phyloP scores from a whole-genome alignment of 2,329 filamentous ascomycete genomes.

The Cordyceps fumosorosea region DNA sequence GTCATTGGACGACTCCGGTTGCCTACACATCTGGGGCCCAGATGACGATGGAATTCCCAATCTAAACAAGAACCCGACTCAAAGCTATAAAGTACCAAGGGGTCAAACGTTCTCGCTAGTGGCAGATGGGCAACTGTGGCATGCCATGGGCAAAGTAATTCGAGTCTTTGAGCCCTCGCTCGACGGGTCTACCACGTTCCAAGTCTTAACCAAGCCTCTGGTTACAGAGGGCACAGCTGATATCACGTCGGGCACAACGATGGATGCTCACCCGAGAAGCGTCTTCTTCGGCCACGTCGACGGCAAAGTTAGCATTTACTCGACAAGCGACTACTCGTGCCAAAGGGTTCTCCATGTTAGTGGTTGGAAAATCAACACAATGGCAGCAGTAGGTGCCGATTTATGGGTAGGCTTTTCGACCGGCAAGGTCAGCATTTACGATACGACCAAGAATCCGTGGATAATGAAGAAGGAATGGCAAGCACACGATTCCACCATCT shows the following conservation, averaged over 20 bases:
- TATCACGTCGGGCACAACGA: slow-evolving; percentile 73
- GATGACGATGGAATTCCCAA: slow-evolving; percentile 66
- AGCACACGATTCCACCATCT: slow-evolving; percentile 77
- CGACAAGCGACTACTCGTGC: slow-evolving; percentile 67
- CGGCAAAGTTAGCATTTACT: slow-evolving; percentile 93
- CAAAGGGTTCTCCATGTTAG: slow-evolving; percentile 79
- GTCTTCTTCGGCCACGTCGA: slow-evolving; percentile 90
- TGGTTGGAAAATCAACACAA: slow-evolving; percentile 87
- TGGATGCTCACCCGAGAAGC: slow-evolving; percentile 67
- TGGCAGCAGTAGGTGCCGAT: slow-evolving; percentile 72
- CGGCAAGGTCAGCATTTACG: slow-evolving; percentile 89
- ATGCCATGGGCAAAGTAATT: slow-evolving; percentile 80
- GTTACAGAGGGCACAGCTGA: slow-evolving; percentile 70
- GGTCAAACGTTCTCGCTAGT: slow-evolving; percentile 86
- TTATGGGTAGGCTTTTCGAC: slow-evolving; percentile 95
- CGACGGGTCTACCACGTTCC: slow-evolving; percentile 63
- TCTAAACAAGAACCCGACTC: slow-evolving; percentile 61
- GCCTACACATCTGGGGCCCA: slow-evolving; percentile 79
- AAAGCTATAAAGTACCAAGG: slow-evolving; percentile 70
- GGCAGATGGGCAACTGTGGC: slow-evolving; percentile 79
- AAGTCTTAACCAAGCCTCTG: slow-evolving; percentile 66
- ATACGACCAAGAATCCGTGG: slow-evolving; percentile 79
- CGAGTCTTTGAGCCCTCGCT: slow-evolving; percentile 72
- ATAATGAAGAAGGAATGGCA: slow-evolving; percentile 89
- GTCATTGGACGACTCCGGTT: slow-evolving; percentile 87